A percentile compares a stretch with the other conserved stretches of the same genome.
These are phyloP conservation scores for Kazachstania africana DNA, from an alignment of 805 yeast species.

Conservation along the genomic window DNA sequence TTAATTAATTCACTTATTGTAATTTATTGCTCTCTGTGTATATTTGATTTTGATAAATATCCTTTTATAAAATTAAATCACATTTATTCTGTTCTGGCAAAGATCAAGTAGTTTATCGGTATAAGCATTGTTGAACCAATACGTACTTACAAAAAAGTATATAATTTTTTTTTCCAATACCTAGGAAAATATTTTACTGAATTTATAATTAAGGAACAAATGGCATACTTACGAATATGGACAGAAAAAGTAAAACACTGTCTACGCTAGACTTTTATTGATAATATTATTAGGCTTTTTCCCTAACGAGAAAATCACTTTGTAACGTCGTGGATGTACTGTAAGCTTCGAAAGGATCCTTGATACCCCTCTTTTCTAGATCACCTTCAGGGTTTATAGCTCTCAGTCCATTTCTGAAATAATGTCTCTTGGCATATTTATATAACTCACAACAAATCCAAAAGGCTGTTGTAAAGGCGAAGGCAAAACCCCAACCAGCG, in stretches of 20 bases:
- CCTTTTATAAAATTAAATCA: neutral
- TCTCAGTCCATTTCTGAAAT: slow-evolving; percentile 31
- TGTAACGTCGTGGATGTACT: slow-evolving; percentile 38
- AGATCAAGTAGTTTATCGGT: neutral
- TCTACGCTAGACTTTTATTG: neutral
- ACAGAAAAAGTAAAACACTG: neutral
- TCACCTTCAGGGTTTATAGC: slow-evolving; percentile 53
- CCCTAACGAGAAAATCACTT: slow-evolving; percentile 10
- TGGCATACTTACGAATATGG: neutral
- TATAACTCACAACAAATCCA: slow-evolving; percentile 52
- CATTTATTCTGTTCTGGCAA: too few relatives aligned
- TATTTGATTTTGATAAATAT: too few relatives aligned
- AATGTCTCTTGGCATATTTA: slow-evolving; percentile 54
- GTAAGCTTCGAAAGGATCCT: slow-evolving; percentile 51
- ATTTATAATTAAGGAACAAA: too few relatives aligned
- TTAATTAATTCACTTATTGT: too few relatives aligned
- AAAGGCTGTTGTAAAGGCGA: slow-evolving; percentile 47
- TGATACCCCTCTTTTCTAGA: slow-evolving; percentile 35
- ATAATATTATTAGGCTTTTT: slow-evolving; percentile 1
- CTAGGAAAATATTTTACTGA: neutral
- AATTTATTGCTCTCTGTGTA: too few relatives aligned
- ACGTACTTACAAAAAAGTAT: neutral
- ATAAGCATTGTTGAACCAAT: neutral
- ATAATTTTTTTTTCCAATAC: neutral
- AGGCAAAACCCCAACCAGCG: slow-evolving; percentile 72